Conservation (phyloP, 2,329 filamentous ascomycete species). For the Aspergillus ustus region DNA sequence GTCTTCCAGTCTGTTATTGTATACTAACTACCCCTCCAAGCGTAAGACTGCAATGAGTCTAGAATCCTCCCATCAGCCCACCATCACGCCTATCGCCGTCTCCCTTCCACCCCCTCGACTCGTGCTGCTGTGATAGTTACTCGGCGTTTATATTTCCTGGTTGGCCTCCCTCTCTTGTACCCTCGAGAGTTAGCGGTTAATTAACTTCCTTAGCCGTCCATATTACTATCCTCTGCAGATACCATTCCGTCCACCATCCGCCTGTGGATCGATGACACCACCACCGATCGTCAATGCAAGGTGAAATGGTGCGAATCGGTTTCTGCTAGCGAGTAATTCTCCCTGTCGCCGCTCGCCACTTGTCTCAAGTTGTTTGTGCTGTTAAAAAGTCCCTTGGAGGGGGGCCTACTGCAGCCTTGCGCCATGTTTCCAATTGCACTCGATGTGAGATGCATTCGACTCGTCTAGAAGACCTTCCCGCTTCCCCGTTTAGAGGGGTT, state of each 20-base stretch:
- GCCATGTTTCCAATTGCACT: constrained; percentile 10
- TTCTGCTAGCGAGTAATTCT: constrained; percentile 9
- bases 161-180: constrained; percentile 9
- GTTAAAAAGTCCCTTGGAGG: not conserved
- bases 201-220: constrained; percentile 12
- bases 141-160: constrained; percentile 7
- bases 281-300: constrained; percentile 22
- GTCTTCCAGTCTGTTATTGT: not conserved
- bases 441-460: constrained; percentile 8
- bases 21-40: constrained; percentile 3
- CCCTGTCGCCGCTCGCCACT: constrained; percentile 13
- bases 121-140: constrained; percentile 1
- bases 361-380: constrained; percentile 9
- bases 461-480: constrained; percentile 13
- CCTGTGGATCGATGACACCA: constrained; percentile 24
- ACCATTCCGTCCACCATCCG: constrained; percentile 15
- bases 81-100: not conserved
- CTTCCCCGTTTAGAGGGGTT: constrained; percentile 11
- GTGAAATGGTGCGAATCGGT: constrained; percentile 17
- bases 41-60: constrained; percentile 19
- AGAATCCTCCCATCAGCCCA: constrained; percentile 21
- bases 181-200: constrained; percentile 14
- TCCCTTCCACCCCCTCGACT: not conserved
- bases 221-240: constrained; percentile 13
- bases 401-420: constrained; percentile 11